A percentile compares a stretch with the other conserved stretches of the same genome.
phyloP scores from a whole-genome alignment of 2,329 filamentous ascomycete species.

The Arthrinium puccinioides region DNA sequence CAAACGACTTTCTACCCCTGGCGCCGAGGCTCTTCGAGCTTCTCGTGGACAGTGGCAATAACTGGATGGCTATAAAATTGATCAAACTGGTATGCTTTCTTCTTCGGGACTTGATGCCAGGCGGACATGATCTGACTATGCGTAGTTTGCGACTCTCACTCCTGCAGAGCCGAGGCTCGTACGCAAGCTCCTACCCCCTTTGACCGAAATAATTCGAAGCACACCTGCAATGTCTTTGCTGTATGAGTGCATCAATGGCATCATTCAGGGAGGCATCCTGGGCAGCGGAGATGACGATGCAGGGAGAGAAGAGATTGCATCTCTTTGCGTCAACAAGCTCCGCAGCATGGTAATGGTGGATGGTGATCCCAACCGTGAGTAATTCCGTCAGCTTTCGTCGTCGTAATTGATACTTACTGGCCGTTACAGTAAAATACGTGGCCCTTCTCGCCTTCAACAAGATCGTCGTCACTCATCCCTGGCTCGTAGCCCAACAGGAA shows the following conservation, averaged over 20 bases:
- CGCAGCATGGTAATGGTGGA: constrained; percentile 91
- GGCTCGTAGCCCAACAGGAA: constrained; percentile 84
- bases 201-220: constrained; percentile 88
- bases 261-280: constrained; percentile 92
- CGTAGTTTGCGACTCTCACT: constrained; percentile 85
- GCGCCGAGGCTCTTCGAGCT: constrained; percentile 90
- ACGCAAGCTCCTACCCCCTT: constrained; percentile 80
- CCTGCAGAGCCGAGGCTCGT: constrained; percentile 87
- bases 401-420: too few species aligned
- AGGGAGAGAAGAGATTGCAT: constrained; percentile 86
- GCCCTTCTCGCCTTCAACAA: constrained; percentile 92
- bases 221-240: constrained; percentile 96
- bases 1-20: constrained; percentile 86
- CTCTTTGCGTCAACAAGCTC: constrained; percentile 85
- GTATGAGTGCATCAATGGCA: constrained; percentile 97
- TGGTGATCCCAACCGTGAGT: constrained; percentile 84
- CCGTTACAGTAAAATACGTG: constrained; percentile 79
- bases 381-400: too few species aligned
- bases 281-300: constrained; percentile 71
- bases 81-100: constrained; percentile 77
- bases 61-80: constrained; percentile 99
- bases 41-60: constrained; percentile 85
- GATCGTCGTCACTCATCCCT: constrained; percentile 82
- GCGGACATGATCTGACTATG: too few species aligned
- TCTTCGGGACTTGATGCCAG: too few species aligned